These are phyloP conservation scores for Boletus subparvulus DNA, from an alignment of 768 basidiomycete species.

Conservation along the genomic window DNA sequence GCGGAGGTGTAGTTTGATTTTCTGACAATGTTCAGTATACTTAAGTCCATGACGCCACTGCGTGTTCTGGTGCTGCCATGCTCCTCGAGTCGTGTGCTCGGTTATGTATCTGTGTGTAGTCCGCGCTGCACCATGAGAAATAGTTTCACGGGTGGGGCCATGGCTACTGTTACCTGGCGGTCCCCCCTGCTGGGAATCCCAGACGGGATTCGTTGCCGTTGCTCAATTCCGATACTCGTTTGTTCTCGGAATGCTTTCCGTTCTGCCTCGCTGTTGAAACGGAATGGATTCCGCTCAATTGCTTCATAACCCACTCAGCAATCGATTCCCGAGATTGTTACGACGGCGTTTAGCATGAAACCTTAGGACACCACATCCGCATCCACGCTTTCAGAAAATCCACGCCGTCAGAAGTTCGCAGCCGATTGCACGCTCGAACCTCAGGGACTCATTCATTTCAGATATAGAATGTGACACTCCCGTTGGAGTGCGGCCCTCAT, in stretches of 20 bases:
- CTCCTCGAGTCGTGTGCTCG: conserved; percentile 13
- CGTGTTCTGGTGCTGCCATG: conserved; percentile 17
- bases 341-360: conserved; percentile 22
- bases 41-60: conserved; percentile 22
- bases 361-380: background rate
- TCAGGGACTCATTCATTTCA: conserved; percentile 14
- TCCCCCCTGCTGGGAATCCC: background rate
- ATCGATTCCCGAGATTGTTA: background rate
- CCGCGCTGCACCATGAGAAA: conserved; percentile 21
- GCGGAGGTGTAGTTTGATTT: background rate
- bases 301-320: conserved; percentile 2
- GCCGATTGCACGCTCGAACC: conserved; percentile 15
- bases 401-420: conserved; percentile 13
- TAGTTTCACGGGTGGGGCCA: background rate
- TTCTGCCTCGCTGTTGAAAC: background rate
- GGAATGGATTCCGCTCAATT: conserved; percentile 10
- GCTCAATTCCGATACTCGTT: background rate
- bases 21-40: background rate
- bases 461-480: conserved; percentile 6
- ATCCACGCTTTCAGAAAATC: conserved; percentile 8
- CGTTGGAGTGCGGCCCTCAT: background rate
- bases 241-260: conserved; percentile 5
- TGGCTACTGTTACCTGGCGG: background rate
- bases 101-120: conserved; percentile 19
- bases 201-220: background rate